Evolutionary conservation across 306 rosid species (phyloP).

Genomic region (Acacia melanoxylon): DNA sequence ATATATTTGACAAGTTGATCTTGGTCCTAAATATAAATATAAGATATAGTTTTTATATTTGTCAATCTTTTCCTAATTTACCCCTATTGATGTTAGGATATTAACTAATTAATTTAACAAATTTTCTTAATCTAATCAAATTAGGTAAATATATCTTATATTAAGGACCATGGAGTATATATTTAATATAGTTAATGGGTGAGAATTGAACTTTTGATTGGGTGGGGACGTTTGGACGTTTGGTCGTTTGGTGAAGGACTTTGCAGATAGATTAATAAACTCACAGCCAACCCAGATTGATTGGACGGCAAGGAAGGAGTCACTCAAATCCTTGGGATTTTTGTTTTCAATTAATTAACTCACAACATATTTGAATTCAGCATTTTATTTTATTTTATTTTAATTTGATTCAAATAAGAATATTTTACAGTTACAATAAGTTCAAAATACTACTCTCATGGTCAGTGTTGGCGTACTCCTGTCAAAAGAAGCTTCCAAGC

Average conservation of each 20-base stretch:
- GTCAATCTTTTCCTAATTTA: no score
- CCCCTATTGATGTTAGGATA: no score
- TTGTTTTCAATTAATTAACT: background rate
- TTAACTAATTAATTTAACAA: no score
- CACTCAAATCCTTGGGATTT: background rate
- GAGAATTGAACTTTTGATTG: background rate
- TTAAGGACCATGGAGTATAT: no score
- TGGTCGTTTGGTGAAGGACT: background rate
- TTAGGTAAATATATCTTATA: no score
- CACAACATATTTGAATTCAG: no score
- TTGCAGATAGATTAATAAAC: background rate
- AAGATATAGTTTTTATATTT: no score
- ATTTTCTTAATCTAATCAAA: no score
- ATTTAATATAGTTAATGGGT: background rate
- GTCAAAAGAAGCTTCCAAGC: slow-evolving; percentile 84
- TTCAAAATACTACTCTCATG: slow-evolving; percentile 68
- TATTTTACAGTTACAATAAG: background rate
- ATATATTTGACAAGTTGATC: no score
- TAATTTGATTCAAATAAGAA: background rate
- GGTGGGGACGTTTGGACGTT: background rate
- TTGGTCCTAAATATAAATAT: no score
- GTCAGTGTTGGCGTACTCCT: slow-evolving; percentile 72
- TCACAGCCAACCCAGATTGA: background rate
- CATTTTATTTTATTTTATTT: no score
- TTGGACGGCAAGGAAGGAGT: background rate